phyloP scores from a whole-genome alignment of 2,329 filamentous ascomycete species.

The Botrytis deweyae region DNA sequence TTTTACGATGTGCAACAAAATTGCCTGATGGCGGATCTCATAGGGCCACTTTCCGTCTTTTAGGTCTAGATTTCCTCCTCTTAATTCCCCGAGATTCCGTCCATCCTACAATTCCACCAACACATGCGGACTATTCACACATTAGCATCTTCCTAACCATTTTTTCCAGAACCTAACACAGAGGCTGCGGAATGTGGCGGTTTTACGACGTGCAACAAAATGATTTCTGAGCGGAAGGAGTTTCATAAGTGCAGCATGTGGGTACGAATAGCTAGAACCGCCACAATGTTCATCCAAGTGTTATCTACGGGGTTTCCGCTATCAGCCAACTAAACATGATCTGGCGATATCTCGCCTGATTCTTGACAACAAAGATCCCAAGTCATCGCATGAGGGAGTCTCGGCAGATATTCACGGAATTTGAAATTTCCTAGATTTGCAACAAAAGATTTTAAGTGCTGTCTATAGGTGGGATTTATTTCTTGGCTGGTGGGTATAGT shows the following conservation, averaged over 20 bases:
- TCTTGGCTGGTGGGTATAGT: background rate
- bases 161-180: background rate
- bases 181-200: conserved; percentile 15
- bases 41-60: background rate
- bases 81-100: background rate
- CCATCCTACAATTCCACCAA: background rate
- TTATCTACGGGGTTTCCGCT: background rate
- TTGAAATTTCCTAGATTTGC: background rate
- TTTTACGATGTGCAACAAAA: conserved; percentile 5
- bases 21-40: too few relatives aligned
- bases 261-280: background rate
- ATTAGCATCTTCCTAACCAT: background rate
- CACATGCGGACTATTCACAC: background rate
- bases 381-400: too few relatives aligned
- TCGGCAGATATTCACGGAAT: conserved; percentile 12
- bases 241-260: background rate
- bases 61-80: background rate
- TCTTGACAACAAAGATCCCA: background rate
- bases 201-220: conserved; percentile 12
- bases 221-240: background rate
- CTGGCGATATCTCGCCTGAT: conserved; percentile 2
- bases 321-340: background rate
- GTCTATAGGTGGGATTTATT: conserved; percentile 10
- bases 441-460: background rate
- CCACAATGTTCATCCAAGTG: conserved; percentile 1